phyloP scores from a whole-genome alignment of 257 asterid genomes.

The Plantago major region DNA sequence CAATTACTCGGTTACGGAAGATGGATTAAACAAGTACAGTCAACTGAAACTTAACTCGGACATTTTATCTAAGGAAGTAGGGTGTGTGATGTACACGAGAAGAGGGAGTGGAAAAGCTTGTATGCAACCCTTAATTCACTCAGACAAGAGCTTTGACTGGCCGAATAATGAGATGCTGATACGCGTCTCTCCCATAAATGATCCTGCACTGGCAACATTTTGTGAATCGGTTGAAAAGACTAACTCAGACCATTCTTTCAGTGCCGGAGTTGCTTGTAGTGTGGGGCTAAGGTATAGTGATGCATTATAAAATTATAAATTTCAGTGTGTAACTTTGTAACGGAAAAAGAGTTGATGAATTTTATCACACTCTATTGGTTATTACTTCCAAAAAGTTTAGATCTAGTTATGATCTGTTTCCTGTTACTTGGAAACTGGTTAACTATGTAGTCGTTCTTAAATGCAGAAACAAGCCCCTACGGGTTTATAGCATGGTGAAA shows the following conservation, averaged over 20 bases:
- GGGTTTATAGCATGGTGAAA: slow-evolving; percentile 71
- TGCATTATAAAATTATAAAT: neutral
- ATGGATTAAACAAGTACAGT: slow-evolving; percentile 53
- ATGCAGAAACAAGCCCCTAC: slow-evolving; percentile 71
- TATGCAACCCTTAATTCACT: slow-evolving; percentile 71
- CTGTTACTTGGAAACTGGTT: no score
- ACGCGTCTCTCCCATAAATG: slow-evolving; percentile 57
- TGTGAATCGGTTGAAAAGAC: slow-evolving; percentile 90
- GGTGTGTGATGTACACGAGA: slow-evolving; percentile 62
- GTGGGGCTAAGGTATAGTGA: slow-evolving; percentile 59
- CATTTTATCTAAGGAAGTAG: slow-evolving; percentile 32
- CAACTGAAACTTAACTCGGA: slow-evolving; percentile 45
- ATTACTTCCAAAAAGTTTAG: no score
- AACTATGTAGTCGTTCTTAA: no score
- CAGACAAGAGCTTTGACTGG: slow-evolving; percentile 52
- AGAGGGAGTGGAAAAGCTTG: slow-evolving; percentile 63
- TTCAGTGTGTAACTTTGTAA: no score
- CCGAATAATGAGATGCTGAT: slow-evolving; percentile 59
- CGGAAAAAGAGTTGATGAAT: no score
- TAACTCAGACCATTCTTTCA: slow-evolving; percentile 77
- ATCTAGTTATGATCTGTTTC: no score
- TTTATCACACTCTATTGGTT: no score
- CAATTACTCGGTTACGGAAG: slow-evolving; percentile 69
- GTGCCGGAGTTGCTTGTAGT: slow-evolving; percentile 78
- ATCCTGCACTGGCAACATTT: slow-evolving; percentile 75